Percentiles rank a stretch among this genome's conserved stretches.
phyloP scores from a whole-genome alignment of 1,284 basidiomycete genomes.

The Ustilago hordei region DNA sequence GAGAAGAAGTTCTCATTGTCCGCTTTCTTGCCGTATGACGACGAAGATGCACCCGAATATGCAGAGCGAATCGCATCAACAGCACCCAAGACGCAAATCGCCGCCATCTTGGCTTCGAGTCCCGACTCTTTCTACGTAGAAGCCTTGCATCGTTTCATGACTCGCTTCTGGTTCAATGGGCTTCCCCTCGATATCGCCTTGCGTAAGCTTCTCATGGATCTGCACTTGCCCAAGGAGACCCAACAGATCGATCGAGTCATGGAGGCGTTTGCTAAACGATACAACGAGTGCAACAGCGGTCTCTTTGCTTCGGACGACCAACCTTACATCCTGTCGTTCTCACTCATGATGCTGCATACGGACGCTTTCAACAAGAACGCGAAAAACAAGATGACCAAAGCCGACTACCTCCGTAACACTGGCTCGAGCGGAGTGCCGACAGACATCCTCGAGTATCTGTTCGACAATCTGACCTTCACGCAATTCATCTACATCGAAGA shows the following conservation, averaged over 20 bases:
- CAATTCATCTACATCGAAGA: slow-evolving; percentile 94
- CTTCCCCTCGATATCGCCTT: slow-evolving; percentile 92
- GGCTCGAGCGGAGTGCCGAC: slow-evolving; percentile 81
- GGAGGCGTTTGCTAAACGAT: slow-evolving; percentile 90
- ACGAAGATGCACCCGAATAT: slow-evolving; percentile 53
- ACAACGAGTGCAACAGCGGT: slow-evolving; percentile 84
- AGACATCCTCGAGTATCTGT: slow-evolving; percentile 93
- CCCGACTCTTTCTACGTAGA: slow-evolving; percentile 79
- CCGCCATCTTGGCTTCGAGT: slow-evolving; percentile 72
- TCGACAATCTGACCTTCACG: slow-evolving; percentile 95
- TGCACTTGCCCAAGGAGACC: slow-evolving; percentile 91
- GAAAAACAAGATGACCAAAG: slow-evolving; percentile 88
- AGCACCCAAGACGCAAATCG: slow-evolving; percentile 47
- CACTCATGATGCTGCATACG: slow-evolving; percentile 98
- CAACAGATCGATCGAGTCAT: slow-evolving; percentile 99
- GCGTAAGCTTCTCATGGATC: slow-evolving; percentile 88
- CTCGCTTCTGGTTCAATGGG: slow-evolving; percentile 81
- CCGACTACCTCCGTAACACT: slow-evolving; percentile 62
- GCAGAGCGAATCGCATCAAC: slow-evolving; percentile 45
- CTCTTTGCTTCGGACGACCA: slow-evolving; percentile 81
- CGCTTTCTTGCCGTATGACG: slow-evolving; percentile 47
- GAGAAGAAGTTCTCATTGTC: slow-evolving; percentile 46
- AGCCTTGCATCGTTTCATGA: slow-evolving; percentile 81
- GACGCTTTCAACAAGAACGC: slow-evolving; percentile 98
- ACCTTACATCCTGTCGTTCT: slow-evolving; percentile 96